A percentile compares a stretch with the other conserved stretches of the same genome.
Conservation (phyloP, 2,329 filamentous ascomycete species). For the Penicillium capsulatum region DNA sequence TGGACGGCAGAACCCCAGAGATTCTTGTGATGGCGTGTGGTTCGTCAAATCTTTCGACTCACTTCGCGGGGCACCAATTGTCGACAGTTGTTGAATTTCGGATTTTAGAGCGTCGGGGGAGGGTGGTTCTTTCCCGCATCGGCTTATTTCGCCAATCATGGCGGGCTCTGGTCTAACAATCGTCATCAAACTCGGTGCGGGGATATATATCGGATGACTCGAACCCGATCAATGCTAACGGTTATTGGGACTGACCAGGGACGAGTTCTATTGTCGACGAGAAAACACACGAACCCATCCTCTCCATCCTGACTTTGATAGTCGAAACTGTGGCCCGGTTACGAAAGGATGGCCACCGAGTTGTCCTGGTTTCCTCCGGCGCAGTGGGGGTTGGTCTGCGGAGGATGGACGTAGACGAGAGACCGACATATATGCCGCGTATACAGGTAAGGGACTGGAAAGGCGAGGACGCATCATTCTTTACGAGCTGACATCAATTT, state of each 20-base stretch:
- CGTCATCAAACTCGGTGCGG: constrained; percentile 41
- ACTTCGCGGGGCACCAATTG: constrained; percentile 4
- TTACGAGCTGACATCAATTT: too few relatives aligned
- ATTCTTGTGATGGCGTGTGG: constrained; percentile 8
- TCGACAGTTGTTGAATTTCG: too few relatives aligned
- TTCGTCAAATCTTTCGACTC: constrained; percentile 10
- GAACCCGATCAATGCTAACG: constrained; percentile 15
- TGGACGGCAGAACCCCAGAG: constrained; percentile 27
- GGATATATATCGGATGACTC: constrained; percentile 17
- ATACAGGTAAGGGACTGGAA: constrained; percentile 69
- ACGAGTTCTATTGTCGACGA: constrained; percentile 99
- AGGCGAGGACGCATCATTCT: too few relatives aligned
- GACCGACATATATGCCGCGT: constrained; percentile 85
- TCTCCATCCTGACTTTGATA: constrained; percentile 85
- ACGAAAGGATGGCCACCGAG: constrained; percentile 83
- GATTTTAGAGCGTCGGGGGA: neutral
- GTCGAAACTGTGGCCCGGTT: constrained; percentile 89
- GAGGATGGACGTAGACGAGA: constrained; percentile 80
- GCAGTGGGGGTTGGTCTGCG: constrained; percentile 91
- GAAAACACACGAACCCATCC: constrained; percentile 83
- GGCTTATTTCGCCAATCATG: constrained; percentile 15
- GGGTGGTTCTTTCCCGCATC: neutral
- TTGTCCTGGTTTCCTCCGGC: constrained; percentile 94
- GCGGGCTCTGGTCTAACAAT: constrained; percentile 31
- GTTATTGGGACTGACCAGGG: constrained; percentile 55